Evolutionary conservation across 163 green algal genomes (phyloP).

Genomic region (Volvox carteri): DNA sequence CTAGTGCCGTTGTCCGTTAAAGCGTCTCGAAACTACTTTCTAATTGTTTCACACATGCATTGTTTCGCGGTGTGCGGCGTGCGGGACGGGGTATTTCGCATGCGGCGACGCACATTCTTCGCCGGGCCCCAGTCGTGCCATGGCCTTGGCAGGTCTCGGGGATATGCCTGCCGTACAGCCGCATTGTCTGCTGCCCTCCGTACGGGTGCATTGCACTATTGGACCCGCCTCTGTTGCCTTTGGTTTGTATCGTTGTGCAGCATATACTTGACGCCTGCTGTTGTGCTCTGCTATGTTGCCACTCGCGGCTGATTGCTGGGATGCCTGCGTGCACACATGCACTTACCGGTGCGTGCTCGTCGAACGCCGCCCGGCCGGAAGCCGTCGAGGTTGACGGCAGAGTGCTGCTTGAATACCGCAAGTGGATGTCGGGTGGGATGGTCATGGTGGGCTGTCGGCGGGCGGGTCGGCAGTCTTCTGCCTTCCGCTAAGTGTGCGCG

Average conservation of each 20-base stretch:
- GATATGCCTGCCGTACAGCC: background rate
- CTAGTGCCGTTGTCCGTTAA: background rate
- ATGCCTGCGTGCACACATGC: too few species aligned
- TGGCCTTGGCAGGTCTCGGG: background rate
- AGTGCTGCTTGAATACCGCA: too few species aligned
- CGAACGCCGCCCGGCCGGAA: too few species aligned
- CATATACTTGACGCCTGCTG: too few species aligned
- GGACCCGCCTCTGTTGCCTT: background rate
- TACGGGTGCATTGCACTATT: background rate
- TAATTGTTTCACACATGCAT: constrained; percentile 18
- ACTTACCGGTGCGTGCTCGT: too few species aligned
- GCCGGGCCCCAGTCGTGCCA: background rate
- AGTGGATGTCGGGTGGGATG: too few species aligned
- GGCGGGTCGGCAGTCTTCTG: too few species aligned
- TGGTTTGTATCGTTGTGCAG: background rate
- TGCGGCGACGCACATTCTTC: constrained; percentile 18
- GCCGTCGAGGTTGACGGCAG: too few species aligned
- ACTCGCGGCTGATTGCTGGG: too few species aligned
- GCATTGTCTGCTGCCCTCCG: background rate
- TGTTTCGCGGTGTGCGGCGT: constrained; percentile 11
- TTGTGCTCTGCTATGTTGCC: too few species aligned
- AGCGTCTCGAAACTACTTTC: background rate
- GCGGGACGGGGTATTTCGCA: constrained; percentile 19
- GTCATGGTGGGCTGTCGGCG: too few species aligned
- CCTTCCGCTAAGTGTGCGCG: too few species aligned